Base-by-base conservation (phyloP, 192 early-diverging fungal genomes). In the Hyaloraphidium curvatum region DNA sequence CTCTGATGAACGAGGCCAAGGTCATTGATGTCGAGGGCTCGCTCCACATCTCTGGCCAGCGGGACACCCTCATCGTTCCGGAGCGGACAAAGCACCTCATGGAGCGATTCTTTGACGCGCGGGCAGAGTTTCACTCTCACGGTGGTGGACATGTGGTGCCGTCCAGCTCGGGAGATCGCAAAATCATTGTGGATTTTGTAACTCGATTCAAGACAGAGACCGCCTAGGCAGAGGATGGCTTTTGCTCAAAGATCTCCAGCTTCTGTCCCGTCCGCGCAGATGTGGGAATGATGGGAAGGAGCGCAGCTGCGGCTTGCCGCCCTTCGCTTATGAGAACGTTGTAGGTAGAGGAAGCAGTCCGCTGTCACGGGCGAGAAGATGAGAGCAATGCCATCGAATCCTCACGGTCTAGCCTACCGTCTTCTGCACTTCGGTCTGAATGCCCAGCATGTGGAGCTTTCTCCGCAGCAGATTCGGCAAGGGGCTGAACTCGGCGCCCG, bases 21-120 rank as follows among this genome's bases (percentile, higher is more conserved):
- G 30, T 58, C 57, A 52, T 52, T 35, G 9, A 52, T 59, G 1
- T 58, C 62, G 5, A 51, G 26, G 5, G 62, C 66, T 52, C 55
- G 51, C 17, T 62, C 57, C n/a, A n/a, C n/a, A n/a, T n/a, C n/a
- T n/a, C n/a, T n/a, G n/a, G n/a, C n/a, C n/a, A n/a, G n/a, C n/a
- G n/a, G n/a, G n/a, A n/a, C n/a, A n/a, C n/a, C n/a, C n/a, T n/a
- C n/a, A n/a, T n/a, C n/a, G n/a, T n/a, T n/a, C n/a, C n/a, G n/a
- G n/a, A n/a, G n/a, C n/a, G n/a, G n/a, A n/a, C n/a, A n/a, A n/a
- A n/a, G n/a, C n/a, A n/a, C n/a, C n/a, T n/a, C n/a, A n/a, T n/a
- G n/a, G n/a, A n/a, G n/a, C n/a, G n/a, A n/a, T n/a, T n/a, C n/a
- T n/a, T n/a, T n/a, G n/a, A n/a, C n/a, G n/a, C n/a, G n/a, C n/a